These are phyloP conservation scores for Prunus kanzakura DNA, from an alignment of 306 rosid genomes.

Conservation along the genomic window DNA sequence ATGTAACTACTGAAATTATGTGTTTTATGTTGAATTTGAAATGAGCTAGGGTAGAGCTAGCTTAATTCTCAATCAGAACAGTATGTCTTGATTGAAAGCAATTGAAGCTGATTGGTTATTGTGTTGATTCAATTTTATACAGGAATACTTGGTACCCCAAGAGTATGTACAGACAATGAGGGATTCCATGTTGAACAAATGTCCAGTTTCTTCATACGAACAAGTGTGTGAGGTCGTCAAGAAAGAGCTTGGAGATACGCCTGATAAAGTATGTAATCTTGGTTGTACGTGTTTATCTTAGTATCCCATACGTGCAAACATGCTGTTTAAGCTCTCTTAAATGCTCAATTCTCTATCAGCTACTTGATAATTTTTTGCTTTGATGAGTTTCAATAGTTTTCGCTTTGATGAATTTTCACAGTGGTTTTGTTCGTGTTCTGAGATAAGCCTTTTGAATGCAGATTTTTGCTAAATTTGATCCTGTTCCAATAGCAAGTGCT, in stretches of 20 bases:
- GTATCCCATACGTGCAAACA: neutral
- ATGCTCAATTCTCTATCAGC: neutral
- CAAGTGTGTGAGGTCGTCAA: slow-evolving; percentile 72
- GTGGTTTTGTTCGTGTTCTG: slow-evolving; percentile 14
- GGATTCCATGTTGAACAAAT: slow-evolving; percentile 86
- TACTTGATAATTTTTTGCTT: neutral
- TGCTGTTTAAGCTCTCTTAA: neutral
- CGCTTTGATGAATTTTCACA: neutral
- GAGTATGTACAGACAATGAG: slow-evolving; percentile 88
- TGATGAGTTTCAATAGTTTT: neutral
- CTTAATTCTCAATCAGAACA: neutral
- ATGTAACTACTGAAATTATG: neutral
- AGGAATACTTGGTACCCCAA: slow-evolving; percentile 88
- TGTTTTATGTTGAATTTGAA: neutral
- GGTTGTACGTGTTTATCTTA: neutral
- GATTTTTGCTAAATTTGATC: slow-evolving; percentile 82
- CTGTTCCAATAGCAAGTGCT: slow-evolving; percentile 89
- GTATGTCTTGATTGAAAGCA: neutral
- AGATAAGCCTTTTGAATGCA: slow-evolving; percentile 37
- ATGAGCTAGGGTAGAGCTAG: neutral
- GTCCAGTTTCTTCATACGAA: slow-evolving; percentile 92
- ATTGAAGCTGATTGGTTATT: neutral
- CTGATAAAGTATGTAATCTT: slow-evolving; percentile 62
- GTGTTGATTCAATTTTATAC: slow-evolving; percentile 23
- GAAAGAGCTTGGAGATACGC: slow-evolving; percentile 85